These are phyloP conservation scores for Solanum etuberosum DNA, from an alignment of 257 asterid species.

Conservation along the genomic window DNA sequence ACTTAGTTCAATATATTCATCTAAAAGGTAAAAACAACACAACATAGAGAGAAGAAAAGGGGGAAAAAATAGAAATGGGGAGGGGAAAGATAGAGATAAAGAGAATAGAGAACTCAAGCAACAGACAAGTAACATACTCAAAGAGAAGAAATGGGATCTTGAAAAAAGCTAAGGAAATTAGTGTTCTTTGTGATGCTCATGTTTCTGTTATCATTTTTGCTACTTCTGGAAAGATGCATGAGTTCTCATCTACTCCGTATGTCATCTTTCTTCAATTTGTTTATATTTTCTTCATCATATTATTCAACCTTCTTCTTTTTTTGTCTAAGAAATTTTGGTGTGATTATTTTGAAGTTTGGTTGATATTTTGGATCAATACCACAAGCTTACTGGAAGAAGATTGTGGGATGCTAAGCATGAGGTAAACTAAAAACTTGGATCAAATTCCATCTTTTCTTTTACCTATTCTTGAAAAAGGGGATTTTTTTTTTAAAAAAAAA, in stretches of 20 bases:
- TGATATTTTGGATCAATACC: constrained; percentile 86
- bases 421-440: constrained; percentile 21
- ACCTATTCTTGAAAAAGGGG: not conserved
- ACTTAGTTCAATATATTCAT: no score
- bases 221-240: constrained; percentile 73
- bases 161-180: constrained; percentile 69
- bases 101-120: constrained; percentile 59
- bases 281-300: not conserved
- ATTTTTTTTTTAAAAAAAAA: no score
- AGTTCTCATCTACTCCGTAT: constrained; percentile 59
- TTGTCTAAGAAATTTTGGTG: not conserved
- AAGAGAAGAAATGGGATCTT: constrained; percentile 67
- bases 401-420: constrained; percentile 99
- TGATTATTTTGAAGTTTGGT: constrained; percentile 34
- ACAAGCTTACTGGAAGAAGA: constrained; percentile 81
- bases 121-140: constrained; percentile 66
- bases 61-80: constrained; percentile 2
- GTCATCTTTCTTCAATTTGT: not conserved
- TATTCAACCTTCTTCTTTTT: no score
- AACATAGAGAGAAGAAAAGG: not conserved
- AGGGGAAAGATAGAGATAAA: constrained; percentile 38
- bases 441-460: not conserved
- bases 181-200: constrained; percentile 62
- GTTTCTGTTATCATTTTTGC: constrained; percentile 65
- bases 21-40: not conserved